A percentile compares a stretch with the other conserved stretches of the same genome.
Conservation (phyloP, 2,329 filamentous ascomycete genomes). For the Diaporthe ampelina region DNA sequence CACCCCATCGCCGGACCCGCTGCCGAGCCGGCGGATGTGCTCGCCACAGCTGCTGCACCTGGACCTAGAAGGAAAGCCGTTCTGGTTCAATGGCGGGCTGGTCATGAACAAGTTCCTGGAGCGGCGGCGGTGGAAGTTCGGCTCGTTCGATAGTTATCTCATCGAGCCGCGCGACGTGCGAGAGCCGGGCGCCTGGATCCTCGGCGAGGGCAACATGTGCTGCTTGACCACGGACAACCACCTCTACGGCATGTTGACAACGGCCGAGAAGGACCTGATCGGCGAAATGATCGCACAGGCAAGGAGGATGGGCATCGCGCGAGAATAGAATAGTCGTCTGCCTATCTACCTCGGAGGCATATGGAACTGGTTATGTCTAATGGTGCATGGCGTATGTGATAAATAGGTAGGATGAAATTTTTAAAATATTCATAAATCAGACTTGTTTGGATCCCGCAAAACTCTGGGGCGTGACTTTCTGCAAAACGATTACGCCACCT, state of each 20-base stretch:
- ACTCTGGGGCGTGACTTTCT: background rate
- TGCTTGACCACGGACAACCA: slow-evolving; percentile 50
- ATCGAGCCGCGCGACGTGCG: slow-evolving; percentile 48
- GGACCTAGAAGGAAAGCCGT: slow-evolving; percentile 54
- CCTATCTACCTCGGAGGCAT: background rate
- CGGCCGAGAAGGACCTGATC: slow-evolving; percentile 47
- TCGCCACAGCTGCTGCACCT: slow-evolving; percentile 61
- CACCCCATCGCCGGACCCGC: slow-evolving; percentile 32
- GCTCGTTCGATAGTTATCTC: slow-evolving; percentile 53
- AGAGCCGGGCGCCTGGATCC: slow-evolving; percentile 49
- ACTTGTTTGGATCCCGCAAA: background rate
- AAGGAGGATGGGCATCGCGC: slow-evolving; percentile 37
- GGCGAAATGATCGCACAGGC: slow-evolving; percentile 50
- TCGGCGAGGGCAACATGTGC: slow-evolving; percentile 53
- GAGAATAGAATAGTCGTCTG: background rate
- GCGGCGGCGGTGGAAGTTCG: slow-evolving; percentile 51
- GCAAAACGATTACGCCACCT: background rate
- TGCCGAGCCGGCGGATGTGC: slow-evolving; percentile 54
- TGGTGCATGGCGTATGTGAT: background rate
- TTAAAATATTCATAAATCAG: background rate
- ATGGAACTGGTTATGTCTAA: background rate
- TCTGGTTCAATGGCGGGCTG: slow-evolving; percentile 64
- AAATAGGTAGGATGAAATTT: background rate
- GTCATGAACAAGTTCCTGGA: slow-evolving; percentile 58
- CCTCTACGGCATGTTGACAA: slow-evolving; percentile 45